phyloP scores from a whole-genome alignment of 2,329 filamentous ascomycete genomes.

The Pezicula radicicola region DNA sequence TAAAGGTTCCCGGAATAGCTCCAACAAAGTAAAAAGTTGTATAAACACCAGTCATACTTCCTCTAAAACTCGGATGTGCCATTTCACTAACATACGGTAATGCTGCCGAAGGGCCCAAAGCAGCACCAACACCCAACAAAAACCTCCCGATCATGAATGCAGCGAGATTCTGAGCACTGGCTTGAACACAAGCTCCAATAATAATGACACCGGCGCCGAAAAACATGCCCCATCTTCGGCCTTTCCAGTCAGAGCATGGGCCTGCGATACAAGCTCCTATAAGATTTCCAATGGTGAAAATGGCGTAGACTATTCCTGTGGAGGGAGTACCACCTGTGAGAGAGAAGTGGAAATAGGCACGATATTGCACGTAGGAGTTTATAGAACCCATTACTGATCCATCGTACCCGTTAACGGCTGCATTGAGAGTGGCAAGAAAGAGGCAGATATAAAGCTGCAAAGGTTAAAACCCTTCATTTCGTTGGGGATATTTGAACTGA shows the following conservation, averaged over 20 bases:
- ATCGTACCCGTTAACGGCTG: slow-evolving; percentile 44
- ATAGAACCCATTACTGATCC: slow-evolving; percentile 45
- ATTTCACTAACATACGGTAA: slow-evolving; percentile 41
- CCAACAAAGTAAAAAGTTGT: slow-evolving; percentile 14
- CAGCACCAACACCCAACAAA: slow-evolving; percentile 52
- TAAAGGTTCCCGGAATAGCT: slow-evolving; percentile 10
- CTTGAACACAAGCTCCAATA: slow-evolving; percentile 39
- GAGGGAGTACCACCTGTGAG: slow-evolving; percentile 33
- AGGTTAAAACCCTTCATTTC: neutral
- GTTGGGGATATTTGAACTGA: slow-evolving; percentile 13
- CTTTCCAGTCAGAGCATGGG: slow-evolving; percentile 39
- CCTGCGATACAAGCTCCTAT: slow-evolving; percentile 39
- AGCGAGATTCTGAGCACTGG: slow-evolving; percentile 20
- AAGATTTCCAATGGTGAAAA: slow-evolving; percentile 45
- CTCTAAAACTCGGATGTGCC: slow-evolving; percentile 37
- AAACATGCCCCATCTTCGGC: slow-evolving; percentile 41
- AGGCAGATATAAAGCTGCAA: slow-evolving; percentile 37
- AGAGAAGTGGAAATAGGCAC: slow-evolving; percentile 38
- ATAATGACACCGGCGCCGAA: slow-evolving; percentile 36
- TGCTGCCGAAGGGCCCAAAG: slow-evolving; percentile 37
- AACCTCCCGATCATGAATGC: slow-evolving; percentile 50
- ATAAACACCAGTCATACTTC: slow-evolving; percentile 28
- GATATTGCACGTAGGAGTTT: slow-evolving; percentile 41
- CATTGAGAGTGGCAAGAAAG: slow-evolving; percentile 39
- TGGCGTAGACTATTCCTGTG: slow-evolving; percentile 46